phyloP scores from a whole-genome alignment of 306 rosid species.

The Malus sylvestris region DNA sequence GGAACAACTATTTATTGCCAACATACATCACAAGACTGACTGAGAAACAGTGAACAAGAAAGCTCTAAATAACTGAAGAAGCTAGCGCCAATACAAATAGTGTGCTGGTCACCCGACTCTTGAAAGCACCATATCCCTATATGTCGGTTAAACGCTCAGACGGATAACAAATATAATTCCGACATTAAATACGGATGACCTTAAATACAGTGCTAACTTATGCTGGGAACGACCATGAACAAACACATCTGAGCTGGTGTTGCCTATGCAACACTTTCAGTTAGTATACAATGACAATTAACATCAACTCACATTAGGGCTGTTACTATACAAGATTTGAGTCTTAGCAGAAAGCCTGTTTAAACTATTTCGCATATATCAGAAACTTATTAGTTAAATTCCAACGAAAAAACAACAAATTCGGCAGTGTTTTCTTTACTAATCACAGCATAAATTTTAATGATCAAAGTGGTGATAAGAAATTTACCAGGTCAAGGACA shows the following conservation, averaged over 20 bases:
- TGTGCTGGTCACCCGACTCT: neutral
- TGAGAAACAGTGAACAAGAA: neutral
- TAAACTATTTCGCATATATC: neutral
- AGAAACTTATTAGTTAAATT: neutral
- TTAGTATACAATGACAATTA: neutral
- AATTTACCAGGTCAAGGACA: slow-evolving; percentile 66
- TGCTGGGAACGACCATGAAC: neutral
- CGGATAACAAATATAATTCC: neutral
- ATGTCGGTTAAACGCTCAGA: neutral
- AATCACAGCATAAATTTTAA: neutral
- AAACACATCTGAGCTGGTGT: neutral
- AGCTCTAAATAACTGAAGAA: neutral
- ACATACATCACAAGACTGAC: neutral
- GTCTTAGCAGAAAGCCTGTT: neutral
- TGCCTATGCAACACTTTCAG: neutral
- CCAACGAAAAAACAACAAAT: neutral
- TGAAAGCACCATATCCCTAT: neutral
- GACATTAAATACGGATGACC: neutral
- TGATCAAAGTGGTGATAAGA: neutral
- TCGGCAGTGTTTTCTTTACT: neutral
- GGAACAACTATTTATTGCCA: neutral
- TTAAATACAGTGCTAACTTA: neutral
- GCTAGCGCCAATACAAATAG: neutral
- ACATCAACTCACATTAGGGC: neutral
- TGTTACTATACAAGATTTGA: neutral